Conservation (phyloP, 179 eudicot species). For the Gypsophila paniculata region DNA sequence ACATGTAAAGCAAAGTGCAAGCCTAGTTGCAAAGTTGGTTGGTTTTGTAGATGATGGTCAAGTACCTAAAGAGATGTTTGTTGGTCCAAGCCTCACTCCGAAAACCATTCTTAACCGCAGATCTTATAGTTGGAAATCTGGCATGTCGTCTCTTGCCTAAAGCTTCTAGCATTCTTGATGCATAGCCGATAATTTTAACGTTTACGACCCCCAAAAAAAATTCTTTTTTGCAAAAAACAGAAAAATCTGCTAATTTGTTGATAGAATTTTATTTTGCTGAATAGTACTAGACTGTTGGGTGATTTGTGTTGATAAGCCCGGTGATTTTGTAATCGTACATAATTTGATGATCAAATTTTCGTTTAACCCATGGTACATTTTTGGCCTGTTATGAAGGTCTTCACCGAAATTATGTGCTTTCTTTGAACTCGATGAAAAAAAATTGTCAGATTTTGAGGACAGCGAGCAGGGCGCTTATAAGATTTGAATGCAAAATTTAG, state of each 20-base stretch:
- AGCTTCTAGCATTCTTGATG: conserved; percentile 4
- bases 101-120: conserved; percentile 35
- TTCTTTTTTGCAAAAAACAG: not conserved
- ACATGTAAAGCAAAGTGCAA: conserved; percentile 61
- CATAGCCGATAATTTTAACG: not conserved
- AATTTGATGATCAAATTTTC: not conserved
- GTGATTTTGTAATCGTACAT: conserved; percentile 1
- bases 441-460: not conserved
- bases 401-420: not conserved
- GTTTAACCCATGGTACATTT: not conserved
- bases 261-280: not conserved
- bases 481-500: not conserved
- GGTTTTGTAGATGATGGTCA: conserved; percentile 49
- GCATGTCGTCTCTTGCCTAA: conserved; percentile 37
- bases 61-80: conserved; percentile 67
- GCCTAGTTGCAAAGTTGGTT: conserved; percentile 59
- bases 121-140: conserved; percentile 52
- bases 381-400: not conserved
- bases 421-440: not conserved
- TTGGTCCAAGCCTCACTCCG: conserved; percentile 57
- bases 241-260: not conserved
- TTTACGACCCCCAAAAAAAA: not conserved
- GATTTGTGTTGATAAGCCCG: conserved; percentile 10
- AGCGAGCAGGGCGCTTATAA: not conserved
- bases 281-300: not conserved